Evolutionary conservation across 768 basidiomycete species (phyloP).

Genomic region (Crepidotus variabilis): DNA sequence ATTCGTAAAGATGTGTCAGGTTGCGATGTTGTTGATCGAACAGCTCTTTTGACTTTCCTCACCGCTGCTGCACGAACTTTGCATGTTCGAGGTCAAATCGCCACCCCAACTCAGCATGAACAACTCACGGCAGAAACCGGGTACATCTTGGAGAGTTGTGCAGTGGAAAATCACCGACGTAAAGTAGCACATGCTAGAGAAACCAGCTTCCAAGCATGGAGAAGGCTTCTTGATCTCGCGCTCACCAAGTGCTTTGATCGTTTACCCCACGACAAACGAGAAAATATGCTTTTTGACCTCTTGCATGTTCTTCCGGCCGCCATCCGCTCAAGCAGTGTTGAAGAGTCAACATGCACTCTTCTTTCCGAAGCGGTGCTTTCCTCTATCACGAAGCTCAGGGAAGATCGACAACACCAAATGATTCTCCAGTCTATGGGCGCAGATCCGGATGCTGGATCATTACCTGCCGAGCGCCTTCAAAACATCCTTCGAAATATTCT

Average conservation of each 20-base stretch:
- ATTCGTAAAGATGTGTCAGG: constrained; percentile 64
- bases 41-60: constrained; percentile 68
- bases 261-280: constrained; percentile 76
- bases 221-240: constrained; percentile 76
- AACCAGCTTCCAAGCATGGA: constrained; percentile 80
- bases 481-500: constrained; percentile 70
- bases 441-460: constrained; percentile 57
- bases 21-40: constrained; percentile 80
- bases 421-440: constrained; percentile 63
- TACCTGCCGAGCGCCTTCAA: constrained; percentile 79
- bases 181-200: constrained; percentile 71
- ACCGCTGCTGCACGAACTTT: constrained; percentile 54
- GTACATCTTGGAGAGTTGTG: constrained; percentile 81
- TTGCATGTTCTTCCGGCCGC: constrained; percentile 75
- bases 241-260: constrained; percentile 85
- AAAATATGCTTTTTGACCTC: constrained; percentile 88
- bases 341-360: constrained; percentile 73
- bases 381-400: constrained; percentile 83
- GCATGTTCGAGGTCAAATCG: constrained; percentile 63
- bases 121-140: constrained; percentile 64
- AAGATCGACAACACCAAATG: constrained; percentile 70
- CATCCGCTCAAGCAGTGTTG: constrained; percentile 59
- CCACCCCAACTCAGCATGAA: constrained; percentile 59
- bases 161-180: constrained; percentile 83
- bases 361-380: constrained; percentile 82